A percentile compares a stretch with the other conserved stretches of the same genome.
Evolutionary conservation across 169 alveolate genomes (phyloP).

Genomic region (Eimeria acervulina): DNA sequence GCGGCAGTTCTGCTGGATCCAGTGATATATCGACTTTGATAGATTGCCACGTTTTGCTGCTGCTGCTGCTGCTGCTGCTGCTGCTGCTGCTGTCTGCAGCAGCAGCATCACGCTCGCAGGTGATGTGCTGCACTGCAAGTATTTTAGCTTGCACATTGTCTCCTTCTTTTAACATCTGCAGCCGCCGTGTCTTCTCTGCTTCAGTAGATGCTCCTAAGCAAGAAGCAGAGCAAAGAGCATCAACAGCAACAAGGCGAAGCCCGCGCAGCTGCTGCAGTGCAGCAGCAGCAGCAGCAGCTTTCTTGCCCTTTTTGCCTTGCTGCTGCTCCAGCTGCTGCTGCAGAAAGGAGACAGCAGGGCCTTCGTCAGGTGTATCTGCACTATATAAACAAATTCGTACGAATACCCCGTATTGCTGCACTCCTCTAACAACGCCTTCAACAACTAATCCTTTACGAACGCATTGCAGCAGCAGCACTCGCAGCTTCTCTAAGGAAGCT

Average conservation of each 20-base stretch:
- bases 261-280: conserved; percentile 7
- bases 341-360: conserved; percentile 35
- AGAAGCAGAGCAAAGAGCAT: conserved; percentile 27
- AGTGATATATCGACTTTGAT: not conserved
- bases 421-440: conserved; percentile 40
- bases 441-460: conserved; percentile 21
- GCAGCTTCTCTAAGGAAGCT: not conserved
- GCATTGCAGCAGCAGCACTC: conserved; percentile 48
- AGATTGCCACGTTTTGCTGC: conserved; percentile 5
- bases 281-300: conserved; percentile 36
- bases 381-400: conserved; percentile 25
- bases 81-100: not conserved
- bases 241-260: conserved; percentile 11
- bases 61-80: conserved; percentile 53
- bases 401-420: conserved; percentile 56
- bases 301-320: not conserved
- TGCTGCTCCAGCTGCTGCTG: conserved; percentile 51
- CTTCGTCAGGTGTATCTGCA: not conserved
- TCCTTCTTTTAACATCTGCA: conserved; percentile 29
- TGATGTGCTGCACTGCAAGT: not conserved
- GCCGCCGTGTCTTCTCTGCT: conserved; percentile 8
- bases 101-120: not conserved
- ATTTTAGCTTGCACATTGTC: conserved; percentile 65
- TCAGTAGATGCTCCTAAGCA: conserved; percentile 13
- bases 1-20: conserved; percentile 16